A percentile compares a stretch with the other conserved stretches of the same genome.
phyloP scores from a whole-genome alignment of 2,329 filamentous ascomycete genomes.

The Talaromyces sp. region DNA sequence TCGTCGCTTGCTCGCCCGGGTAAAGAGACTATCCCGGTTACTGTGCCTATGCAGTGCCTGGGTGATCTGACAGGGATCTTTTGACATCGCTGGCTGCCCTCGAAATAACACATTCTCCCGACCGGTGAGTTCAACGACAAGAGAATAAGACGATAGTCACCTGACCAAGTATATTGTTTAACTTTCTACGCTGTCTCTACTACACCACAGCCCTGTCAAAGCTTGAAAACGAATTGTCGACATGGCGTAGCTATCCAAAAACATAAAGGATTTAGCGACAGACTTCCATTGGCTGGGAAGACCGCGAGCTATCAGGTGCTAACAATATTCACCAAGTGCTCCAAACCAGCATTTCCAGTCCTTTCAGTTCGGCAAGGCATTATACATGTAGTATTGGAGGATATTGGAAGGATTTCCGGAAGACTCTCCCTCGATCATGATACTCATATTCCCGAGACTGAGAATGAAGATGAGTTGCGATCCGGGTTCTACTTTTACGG shows the following conservation, averaged over 20 bases:
- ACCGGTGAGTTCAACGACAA: background rate
- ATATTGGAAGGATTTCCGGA: no score
- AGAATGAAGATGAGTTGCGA: no score
- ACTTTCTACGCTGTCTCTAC: background rate
- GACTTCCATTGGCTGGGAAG: background rate
- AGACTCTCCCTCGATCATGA: no score
- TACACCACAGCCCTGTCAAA: background rate
- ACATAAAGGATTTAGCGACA: no score
- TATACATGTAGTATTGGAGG: no score
- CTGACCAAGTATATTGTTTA: background rate
- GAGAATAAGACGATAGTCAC: background rate
- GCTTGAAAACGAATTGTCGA: background rate
- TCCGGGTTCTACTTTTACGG: no score
- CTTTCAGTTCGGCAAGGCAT: no score
- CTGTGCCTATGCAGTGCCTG: background rate
- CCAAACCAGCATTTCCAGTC: no score
- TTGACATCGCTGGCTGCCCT: background rate
- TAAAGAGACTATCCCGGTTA: background rate
- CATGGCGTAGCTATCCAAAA: no score
- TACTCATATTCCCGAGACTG: no score
- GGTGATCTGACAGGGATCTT: background rate
- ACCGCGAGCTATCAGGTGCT: background rate
- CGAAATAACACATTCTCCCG: background rate
- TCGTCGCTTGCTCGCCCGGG: slow-evolving; percentile 2
- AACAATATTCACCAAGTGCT: no score